Percentiles rank a stretch among this genome's conserved stretches.
Evolutionary conservation across 176 grass and related monocot species (phyloP).

Genomic region (Ampelocalamus luodianensis): DNA sequence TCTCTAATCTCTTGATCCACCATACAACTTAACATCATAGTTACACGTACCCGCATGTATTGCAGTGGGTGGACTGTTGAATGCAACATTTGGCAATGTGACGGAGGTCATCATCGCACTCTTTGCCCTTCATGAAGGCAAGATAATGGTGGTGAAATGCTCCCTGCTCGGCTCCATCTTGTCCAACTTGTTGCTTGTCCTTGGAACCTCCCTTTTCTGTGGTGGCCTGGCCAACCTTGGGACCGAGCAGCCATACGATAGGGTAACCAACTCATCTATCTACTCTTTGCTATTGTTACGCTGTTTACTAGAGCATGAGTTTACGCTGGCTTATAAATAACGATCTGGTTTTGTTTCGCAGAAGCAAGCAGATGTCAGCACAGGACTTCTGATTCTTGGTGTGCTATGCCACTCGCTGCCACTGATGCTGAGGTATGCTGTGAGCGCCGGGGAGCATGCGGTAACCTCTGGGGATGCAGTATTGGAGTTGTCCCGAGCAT

Average conservation of each 20-base stretch:
- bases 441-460: constrained; percentile 30
- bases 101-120: constrained; percentile 85
- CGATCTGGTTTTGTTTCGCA: constrained; percentile 30
- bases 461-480: constrained; percentile 37
- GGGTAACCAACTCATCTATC: constrained; percentile 36
- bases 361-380: constrained; percentile 83
- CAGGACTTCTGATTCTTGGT: constrained; percentile 73
- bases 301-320: neutral
- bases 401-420: constrained; percentile 72
- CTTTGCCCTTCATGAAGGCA: constrained; percentile 68
- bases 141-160: constrained; percentile 86
- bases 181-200: constrained; percentile 90
- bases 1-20: neutral
- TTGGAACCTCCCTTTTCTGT: constrained; percentile 78
- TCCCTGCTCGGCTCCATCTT: constrained; percentile 83
- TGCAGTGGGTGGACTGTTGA: constrained; percentile 86
- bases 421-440: constrained; percentile 71
- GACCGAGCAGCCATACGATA: constrained; percentile 52
- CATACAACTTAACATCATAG: neutral
- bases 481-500: constrained; percentile 75
- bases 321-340: neutral
- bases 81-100: constrained; percentile 95
- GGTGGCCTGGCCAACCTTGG: constrained; percentile 79
- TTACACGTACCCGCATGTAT: neutral
- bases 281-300: neutral